phyloP scores from a whole-genome alignment of 2,329 filamentous ascomycete genomes.

The Penicillium sp. region DNA sequence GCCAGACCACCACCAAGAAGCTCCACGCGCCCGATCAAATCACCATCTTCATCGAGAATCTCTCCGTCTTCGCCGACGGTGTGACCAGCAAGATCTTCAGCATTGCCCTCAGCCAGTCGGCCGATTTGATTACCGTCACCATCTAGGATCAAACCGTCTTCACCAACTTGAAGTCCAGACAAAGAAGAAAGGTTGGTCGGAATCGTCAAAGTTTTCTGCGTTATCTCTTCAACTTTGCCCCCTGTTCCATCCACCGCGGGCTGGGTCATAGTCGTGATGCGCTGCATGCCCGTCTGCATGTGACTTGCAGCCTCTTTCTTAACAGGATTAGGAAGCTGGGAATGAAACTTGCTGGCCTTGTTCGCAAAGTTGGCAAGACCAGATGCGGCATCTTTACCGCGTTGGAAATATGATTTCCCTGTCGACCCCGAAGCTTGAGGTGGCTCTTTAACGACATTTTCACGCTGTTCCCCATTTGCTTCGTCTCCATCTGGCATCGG shows the following conservation, averaged over 20 bases:
- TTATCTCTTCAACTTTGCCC: not conserved
- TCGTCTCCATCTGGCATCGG: not conserved
- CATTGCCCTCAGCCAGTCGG: not conserved
- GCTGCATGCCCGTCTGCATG: not conserved
- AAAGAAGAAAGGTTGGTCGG: not conserved
- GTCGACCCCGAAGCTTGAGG: not conserved
- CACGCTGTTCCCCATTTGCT: not conserved
- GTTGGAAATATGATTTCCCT: not conserved
- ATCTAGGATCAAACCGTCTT: not conserved
- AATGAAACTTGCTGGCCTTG: not conserved
- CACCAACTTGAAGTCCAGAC: not conserved
- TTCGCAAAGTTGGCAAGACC: not conserved
- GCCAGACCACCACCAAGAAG: not conserved
- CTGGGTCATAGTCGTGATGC: not conserved
- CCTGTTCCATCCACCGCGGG: not conserved
- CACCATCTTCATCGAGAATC: conserved; percentile 40
- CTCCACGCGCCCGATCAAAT: conserved; percentile 32
- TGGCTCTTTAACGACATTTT: not conserved
- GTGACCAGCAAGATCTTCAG: conserved; percentile 9
- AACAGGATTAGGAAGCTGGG: not conserved
- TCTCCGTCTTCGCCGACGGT: conserved; percentile 37
- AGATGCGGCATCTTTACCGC: conserved; percentile 1
- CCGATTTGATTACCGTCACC: not conserved
- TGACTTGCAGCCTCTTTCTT: conserved; percentile 1
- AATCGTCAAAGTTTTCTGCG: not conserved